Percentiles rank a stretch among this genome's conserved stretches.
phyloP scores from a whole-genome alignment of 441 rosid species.

The Populus trichocarpa region DNA sequence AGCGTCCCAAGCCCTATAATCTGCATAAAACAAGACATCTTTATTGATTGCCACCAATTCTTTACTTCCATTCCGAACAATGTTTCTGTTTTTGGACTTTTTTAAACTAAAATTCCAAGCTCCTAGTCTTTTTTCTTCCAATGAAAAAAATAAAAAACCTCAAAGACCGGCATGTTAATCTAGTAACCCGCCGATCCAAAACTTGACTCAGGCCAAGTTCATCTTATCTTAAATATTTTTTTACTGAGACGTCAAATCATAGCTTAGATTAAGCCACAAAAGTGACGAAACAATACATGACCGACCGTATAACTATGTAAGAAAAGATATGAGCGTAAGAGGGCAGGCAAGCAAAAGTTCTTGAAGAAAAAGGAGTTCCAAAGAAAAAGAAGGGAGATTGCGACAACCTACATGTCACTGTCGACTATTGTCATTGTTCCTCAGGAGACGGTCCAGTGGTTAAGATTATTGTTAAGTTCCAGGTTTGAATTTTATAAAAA shows the following conservation, averaged over 20 bases:
- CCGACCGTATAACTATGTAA: background rate
- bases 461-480: no score
- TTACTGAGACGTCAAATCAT: background rate
- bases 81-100: no score
- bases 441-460: no score
- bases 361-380: background rate
- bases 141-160: background rate
- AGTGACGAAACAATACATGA: background rate
- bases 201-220: background rate
- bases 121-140: no score
- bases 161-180: background rate
- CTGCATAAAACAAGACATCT: slow-evolving; percentile 29
- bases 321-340: background rate
- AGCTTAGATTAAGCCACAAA: no score
- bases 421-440: no score
- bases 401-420: background rate
- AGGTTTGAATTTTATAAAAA: no score
- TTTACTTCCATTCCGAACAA: no score
- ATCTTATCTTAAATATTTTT: background rate
- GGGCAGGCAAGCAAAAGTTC: background rate
- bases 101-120: no score
- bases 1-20: slow-evolving; percentile 70
- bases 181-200: background rate
- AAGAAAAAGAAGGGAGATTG: no score
- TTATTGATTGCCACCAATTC: background rate